Evolutionary conservation across 2,329 filamentous ascomycete species (phyloP), one percentile per base, ranked within the genome.

Genomic region (Cladosporium colombiae): DNA sequence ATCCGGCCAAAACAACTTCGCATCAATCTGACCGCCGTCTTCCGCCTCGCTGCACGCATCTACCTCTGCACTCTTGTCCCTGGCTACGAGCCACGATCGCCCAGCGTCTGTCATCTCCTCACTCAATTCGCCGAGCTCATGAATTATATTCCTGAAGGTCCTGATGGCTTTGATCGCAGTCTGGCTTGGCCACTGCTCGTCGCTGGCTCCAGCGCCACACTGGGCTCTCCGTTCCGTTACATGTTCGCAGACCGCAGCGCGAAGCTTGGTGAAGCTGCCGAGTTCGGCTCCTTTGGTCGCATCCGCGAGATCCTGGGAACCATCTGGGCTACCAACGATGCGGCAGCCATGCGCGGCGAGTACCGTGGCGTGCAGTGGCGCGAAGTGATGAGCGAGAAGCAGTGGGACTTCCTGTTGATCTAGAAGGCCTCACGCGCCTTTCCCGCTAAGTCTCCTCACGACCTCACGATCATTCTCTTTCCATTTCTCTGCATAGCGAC

Each of bases 1-100:
- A 86, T 97, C 70, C 89, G 89, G 65, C 91, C 93, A 3, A 91
- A 91, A 75, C 90, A 96, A 78, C 85, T 98, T 69, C 90, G 89
- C 76, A 89, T 87, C 78, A 97, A 96, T 82, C 92, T 98, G 79
- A 96, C 93, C 0, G 86, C 89, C 49, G 88, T 96, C 52, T 99
- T 96, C 87, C 91, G 94, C 73, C 83, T 96, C 63, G 94, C 94
- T 2, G 93, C 94, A 3, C 90, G 94, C 75, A 93, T 99, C 80
- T 97, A 97, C 80, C 88, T 98, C n/a, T 97, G 93, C 87, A 93
- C 91, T 75, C 84, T 99, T 40, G 91, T 98, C 0, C 94, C 94
- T 0, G 93, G 93, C 65, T 95, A 94, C 80, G 88, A 89, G 72
- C 90, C 91, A 57, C 85, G 84, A 65, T 89, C 95, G 73, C 82